Evolutionary conservation across 2,329 filamentous ascomycete species (phyloP).

Genomic region (Xylaria hypoxylon): DNA sequence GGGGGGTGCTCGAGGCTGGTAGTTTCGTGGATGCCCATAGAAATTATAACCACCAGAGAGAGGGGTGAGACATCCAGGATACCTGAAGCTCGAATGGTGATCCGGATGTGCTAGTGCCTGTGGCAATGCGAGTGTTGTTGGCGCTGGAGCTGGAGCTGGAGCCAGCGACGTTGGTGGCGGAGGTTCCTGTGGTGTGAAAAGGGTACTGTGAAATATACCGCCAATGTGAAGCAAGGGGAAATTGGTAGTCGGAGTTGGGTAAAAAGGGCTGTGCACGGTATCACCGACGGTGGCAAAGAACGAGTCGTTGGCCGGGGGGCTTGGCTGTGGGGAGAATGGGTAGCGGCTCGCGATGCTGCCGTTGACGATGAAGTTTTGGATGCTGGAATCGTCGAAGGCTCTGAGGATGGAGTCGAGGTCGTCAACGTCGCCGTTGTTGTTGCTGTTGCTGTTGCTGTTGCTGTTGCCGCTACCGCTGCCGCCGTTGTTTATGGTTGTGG

Average conservation of each 20-base stretch:
- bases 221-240: conserved; percentile 12
- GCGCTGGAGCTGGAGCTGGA: neutral
- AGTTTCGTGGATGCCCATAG: conserved; percentile 27
- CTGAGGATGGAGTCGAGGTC: neutral
- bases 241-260: conserved; percentile 6
- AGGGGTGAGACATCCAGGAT: neutral
- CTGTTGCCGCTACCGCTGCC: neutral
- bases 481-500: neutral
- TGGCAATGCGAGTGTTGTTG: neutral
- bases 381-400: neutral
- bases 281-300: conserved; percentile 20
- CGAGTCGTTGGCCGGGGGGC: conserved; percentile 13
- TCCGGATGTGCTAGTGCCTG: conserved; percentile 1
- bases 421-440: neutral
- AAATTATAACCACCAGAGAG: conserved; percentile 9
- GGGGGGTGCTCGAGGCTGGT: conserved; percentile 29
- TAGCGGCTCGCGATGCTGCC: conserved; percentile 2
- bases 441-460: neutral
- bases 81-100: neutral
- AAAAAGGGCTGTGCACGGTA: conserved; percentile 5
- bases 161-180: neutral
- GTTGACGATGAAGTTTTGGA: neutral
- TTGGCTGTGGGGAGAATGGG: conserved; percentile 18
- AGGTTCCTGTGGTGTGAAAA: neutral
- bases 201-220: neutral